Base-by-base conservation (phyloP, 306 rosid genomes). In the Prunus kanzakura region DNA sequence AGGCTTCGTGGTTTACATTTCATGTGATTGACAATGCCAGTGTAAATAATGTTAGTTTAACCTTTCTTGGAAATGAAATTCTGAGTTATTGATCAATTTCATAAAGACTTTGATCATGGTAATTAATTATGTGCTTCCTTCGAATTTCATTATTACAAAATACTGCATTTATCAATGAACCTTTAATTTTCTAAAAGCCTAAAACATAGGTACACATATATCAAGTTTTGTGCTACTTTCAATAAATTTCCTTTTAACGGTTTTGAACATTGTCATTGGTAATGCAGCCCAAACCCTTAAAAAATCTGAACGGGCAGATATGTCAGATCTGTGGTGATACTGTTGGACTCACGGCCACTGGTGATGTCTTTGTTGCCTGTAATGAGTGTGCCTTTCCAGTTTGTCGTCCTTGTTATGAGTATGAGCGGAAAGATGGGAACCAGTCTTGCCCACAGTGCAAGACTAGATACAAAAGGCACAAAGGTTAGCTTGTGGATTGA, bases 351-450 rank as follows among this genome's bases (percentile, higher is more conserved):
- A 86, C 96, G 9, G 86, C 90, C 58, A 64, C 86, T 5, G 96
- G 96, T n/a, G 99, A 96, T 66, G 86, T 89, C 27, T 96, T 96
- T 86, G 99, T 91, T 69, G 98, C 98, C 76, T 96, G 99, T 85
- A 91, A 92, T 64, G 99, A 96, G 85, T 96, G 99, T 76, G 99
- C 93, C 3, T 96, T 89, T 81, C 99, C 99, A 9, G 97, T 96
- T 72, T 96, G 99, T 64, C 90, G 97, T 61, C 90, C 93, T 67
- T 96, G 99, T 73, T 96, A 96, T 67, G 99, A 92, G 81, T 96
- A 96, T 22, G 98, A 92, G 81, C 85, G 98, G 23, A 92, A 89
- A 84, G 98, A 96, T 71, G 99, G 99, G 78, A 93, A 91, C 72
- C 91, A 91, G 79, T 80, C 93, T 78, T 96, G 99, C 61, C 99